Base-by-base conservation (phyloP, 768 basidiomycete genomes). In the Pleurotus giganteus region DNA sequence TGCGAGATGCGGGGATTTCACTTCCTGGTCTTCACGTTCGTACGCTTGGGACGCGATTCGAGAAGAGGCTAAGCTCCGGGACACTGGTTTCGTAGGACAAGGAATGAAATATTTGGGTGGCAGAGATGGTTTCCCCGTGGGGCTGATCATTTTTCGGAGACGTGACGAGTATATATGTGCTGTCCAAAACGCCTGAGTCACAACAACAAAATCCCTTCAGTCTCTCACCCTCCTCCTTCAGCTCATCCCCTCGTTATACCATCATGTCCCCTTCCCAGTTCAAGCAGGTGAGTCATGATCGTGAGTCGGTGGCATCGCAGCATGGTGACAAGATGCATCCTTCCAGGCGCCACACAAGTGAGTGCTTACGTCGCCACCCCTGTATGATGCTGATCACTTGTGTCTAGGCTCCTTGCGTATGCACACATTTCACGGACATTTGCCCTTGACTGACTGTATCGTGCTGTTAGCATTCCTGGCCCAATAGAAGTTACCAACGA, bases 271-370 rank as follows among this genome's bases (percentile, higher is more conserved):
- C 49, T 28, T 51, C 49, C 5, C 12, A 34, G 15, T 51, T 51
- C 49, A 51, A 51, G 34, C 49, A 51, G 49, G 49, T 51, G 31
- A 51, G 49, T 36, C 39, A 41, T 41, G 17, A n/a, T 36, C 19
- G 47, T 11, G 28, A 13, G 12, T 11, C 23, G 2, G 42, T 43
- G 12, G n/a, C 29, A 13, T 19, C n/a, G 29, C n/a, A 13, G 29
- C 19, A 24, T n/a, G 29, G 36, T 37, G 34, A 23, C 34, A 24
- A 26, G 23, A 13, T 36, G 23, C 21, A 19, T 9, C 43, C 13
- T 45, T 45, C 24, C 41, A 79, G 75, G 74, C 73, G 34, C 71
- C 76, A 6, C 80, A 82, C 65, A 77, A 79, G 81, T 81, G 73
- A 72, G 67, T 29, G 63, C 41, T 39, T 39, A 17, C 39, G 45